Evolutionary conservation across 2,329 filamentous ascomycete species (phyloP).

Genomic region (Colletotrichum orbiculare): DNA sequence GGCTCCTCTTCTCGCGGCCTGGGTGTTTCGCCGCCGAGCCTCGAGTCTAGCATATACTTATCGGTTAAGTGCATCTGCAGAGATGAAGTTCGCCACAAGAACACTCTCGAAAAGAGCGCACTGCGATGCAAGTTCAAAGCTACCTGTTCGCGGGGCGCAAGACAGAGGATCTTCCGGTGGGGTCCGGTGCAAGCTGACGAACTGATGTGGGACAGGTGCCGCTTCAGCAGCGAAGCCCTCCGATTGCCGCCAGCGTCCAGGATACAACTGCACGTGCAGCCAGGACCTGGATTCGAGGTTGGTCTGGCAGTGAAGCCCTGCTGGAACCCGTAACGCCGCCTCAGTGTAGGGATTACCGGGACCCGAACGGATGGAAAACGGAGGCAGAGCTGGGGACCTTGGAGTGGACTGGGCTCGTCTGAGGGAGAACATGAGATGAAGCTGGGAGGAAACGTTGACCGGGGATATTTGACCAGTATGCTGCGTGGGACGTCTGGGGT

Average conservation of each 20-base stretch:
- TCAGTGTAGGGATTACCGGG: too few relatives aligned
- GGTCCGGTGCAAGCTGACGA: background rate
- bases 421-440: constrained; percentile 10
- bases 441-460: constrained; percentile 4
- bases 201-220: background rate
- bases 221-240: constrained; percentile 20
- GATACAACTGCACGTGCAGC: background rate
- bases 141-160: background rate
- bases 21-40: too few relatives aligned
- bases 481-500: background rate
- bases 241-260: background rate
- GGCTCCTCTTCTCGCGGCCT: too few relatives aligned
- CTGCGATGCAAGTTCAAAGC: background rate
- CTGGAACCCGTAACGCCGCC: too few relatives aligned
- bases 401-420: background rate
- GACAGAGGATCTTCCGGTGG: too few relatives aligned
- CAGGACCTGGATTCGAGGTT: constrained; percentile 9
- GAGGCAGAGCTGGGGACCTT: too few relatives aligned
- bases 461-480: constrained; percentile 1
- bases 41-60: too few relatives aligned
- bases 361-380: background rate
- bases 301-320: constrained; percentile 3
- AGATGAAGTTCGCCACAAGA: too few relatives aligned
- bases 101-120: too few relatives aligned
- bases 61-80: too few relatives aligned